Conservation (phyloP, 257 asterid genomes). For the Solanum chilense region DNA sequence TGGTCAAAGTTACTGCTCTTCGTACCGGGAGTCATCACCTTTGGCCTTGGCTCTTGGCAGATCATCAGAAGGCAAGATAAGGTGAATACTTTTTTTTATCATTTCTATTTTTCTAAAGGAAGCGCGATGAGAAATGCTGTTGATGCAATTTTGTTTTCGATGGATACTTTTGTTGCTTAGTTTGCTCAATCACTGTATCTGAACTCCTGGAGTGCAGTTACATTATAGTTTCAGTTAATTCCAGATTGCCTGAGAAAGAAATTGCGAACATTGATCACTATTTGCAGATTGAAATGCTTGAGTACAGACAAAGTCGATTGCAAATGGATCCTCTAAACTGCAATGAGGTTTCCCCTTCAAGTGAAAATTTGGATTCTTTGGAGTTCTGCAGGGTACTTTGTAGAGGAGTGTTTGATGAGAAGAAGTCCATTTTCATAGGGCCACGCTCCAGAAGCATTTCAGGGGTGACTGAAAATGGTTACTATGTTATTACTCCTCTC, state of each 20-base stretch:
- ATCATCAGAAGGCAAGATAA: conserved; percentile 83
- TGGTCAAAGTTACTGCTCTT: conserved; percentile 87
- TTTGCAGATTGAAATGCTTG: conserved; percentile 62
- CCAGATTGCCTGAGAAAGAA: not conserved
- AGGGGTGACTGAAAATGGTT: conserved; percentile 95
- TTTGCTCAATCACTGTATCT: not conserved
- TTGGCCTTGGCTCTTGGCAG: conserved; percentile 98
- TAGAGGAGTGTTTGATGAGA: conserved; percentile 75
- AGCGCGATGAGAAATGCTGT: not conserved
- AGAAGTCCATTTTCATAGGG: conserved; percentile 65
- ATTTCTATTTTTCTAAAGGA: not conserved
- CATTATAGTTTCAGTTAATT: not conserved
- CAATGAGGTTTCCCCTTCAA: conserved; percentile 27
- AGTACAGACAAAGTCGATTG: conserved; percentile 59
- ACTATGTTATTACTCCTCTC: conserved; percentile 76
- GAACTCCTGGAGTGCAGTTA: not conserved
- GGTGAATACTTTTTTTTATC: conserved; percentile 19
- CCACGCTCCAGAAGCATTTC: conserved; percentile 98
- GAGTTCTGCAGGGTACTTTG: conserved; percentile 74
- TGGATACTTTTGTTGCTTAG: not conserved
- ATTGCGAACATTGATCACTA: not conserved
- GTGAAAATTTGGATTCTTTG: conserved; percentile 32
- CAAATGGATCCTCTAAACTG: conserved; percentile 56
- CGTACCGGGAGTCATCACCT: conserved; percentile 77
- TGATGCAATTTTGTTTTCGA: not conserved